Evolutionary conservation across 768 basidiomycete genomes (phyloP).

Genomic region (Boletellus ananiceps): DNA sequence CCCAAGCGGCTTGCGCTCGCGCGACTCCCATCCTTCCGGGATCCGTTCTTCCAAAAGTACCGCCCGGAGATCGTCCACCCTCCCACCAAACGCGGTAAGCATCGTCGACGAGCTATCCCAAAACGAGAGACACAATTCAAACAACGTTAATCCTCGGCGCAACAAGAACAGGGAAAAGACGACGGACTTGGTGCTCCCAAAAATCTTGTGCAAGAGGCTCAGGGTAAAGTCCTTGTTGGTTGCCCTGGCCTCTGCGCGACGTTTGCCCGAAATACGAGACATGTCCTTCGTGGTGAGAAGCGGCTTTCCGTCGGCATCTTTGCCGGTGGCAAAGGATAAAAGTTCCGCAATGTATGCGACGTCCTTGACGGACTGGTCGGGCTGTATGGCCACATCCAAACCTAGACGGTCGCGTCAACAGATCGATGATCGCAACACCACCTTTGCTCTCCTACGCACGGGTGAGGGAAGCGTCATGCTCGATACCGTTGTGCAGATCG

Average conservation of each 20-base stretch:
- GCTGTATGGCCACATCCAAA: slow-evolving; percentile 43
- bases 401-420: slow-evolving; percentile 35
- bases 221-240: slow-evolving; percentile 58
- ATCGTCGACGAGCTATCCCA: slow-evolving; percentile 57
- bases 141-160: background rate
- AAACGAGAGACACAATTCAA: background rate
- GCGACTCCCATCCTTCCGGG: slow-evolving; percentile 68
- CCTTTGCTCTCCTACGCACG: slow-evolving; percentile 18
- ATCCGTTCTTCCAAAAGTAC: slow-evolving; percentile 65
- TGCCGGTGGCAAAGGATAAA: slow-evolving; percentile 55
- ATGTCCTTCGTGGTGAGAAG: slow-evolving; percentile 58
- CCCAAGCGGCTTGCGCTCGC: slow-evolving; percentile 48
- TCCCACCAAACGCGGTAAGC: slow-evolving; percentile 65
- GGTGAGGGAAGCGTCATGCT: slow-evolving; percentile 34
- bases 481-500: slow-evolving; percentile 62
- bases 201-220: slow-evolving; percentile 50
- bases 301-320: slow-evolving; percentile 41
- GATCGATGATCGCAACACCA: background rate
- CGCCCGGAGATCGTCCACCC: slow-evolving; percentile 48
- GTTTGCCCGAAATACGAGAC: slow-evolving; percentile 51
- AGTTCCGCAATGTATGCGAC: slow-evolving; percentile 52
- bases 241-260: slow-evolving; percentile 53
- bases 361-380: slow-evolving; percentile 52
- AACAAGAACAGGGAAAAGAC: background rate
- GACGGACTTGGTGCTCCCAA: slow-evolving; percentile 65